These are phyloP conservation scores for Candida easanensis DNA, from an alignment of 805 yeast species.

Conservation along the genomic window DNA sequence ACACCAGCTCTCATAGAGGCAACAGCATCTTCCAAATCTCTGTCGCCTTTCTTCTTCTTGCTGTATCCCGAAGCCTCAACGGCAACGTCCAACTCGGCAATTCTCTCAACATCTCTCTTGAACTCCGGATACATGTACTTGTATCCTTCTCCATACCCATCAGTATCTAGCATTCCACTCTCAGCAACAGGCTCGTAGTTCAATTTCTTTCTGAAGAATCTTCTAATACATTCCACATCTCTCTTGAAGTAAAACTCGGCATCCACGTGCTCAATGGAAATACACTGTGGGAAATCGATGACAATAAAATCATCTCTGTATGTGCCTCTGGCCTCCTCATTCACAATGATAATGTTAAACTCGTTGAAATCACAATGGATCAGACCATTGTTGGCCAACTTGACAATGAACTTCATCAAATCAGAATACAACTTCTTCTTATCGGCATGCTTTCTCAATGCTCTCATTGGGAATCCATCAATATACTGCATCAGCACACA, in stretches of 20 bases:
- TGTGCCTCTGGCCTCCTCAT: conserved; percentile 46
- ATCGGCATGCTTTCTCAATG: conserved; percentile 65
- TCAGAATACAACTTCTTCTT: conserved; percentile 75
- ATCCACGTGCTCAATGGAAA: conserved; percentile 85
- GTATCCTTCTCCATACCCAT: conserved; percentile 80
- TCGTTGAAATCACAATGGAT: conserved; percentile 98
- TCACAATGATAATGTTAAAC: conserved; percentile 86
- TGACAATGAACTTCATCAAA: conserved; percentile 82
- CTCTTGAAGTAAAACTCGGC: conserved; percentile 86
- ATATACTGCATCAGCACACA: conserved; percentile 91
- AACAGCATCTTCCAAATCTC: conserved; percentile 77
- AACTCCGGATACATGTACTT: conserved; percentile 77
- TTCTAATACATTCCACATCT: conserved; percentile 87
- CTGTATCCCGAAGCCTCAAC: conserved; percentile 89
- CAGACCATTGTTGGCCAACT: conserved; percentile 81
- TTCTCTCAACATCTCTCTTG: conserved; percentile 68
- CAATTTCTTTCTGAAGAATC: conserved; percentile 77
- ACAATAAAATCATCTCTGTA: conserved; percentile 75
- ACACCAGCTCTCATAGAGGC: conserved; percentile 54
- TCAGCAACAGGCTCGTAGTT: conserved; percentile 71
- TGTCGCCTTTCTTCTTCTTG: conserved; percentile 51
- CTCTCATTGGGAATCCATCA: conserved; percentile 87
- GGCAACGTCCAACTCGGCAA: conserved; percentile 70
- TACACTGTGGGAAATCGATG: conserved; percentile 98
- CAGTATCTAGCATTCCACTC: conserved; percentile 67